These are phyloP conservation scores for Alternaria novae-zelandiae DNA, from an alignment of 2,329 filamentous ascomycete species.

Conservation along the genomic window DNA sequence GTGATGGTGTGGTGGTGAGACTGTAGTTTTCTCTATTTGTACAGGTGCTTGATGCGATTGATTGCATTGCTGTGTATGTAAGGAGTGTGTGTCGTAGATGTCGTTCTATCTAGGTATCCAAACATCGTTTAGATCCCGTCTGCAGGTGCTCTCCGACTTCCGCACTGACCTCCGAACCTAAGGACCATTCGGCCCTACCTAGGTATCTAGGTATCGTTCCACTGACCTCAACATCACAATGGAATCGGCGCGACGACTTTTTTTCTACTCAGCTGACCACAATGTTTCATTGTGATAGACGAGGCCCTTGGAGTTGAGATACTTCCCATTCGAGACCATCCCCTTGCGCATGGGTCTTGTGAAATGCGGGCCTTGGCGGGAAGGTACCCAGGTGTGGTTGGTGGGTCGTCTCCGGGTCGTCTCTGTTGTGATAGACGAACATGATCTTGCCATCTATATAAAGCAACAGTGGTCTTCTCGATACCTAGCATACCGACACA, in stretches of 20 bases:
- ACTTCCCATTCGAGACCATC: not conserved
- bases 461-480: not conserved
- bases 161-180: not conserved
- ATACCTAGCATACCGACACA: not conserved
- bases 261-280: not conserved
- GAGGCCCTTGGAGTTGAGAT: not conserved
- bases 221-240: not conserved
- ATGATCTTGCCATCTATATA: not conserved
- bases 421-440: not conserved
- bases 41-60: not conserved
- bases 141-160: not conserved
- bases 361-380: not conserved
- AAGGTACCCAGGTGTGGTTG: not conserved
- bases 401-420: not conserved
- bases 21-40: not conserved
- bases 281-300: not conserved
- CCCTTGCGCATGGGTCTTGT: not conserved
- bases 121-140: not conserved
- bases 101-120: not conserved
- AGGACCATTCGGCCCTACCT: not conserved
- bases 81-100: not conserved
- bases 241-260: not conserved
- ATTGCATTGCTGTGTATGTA: not conserved
- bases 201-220: not conserved
- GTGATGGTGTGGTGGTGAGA: not conserved